Percentiles rank a stretch among this genome's conserved stretches.
Evolutionary conservation across 192 early-diverging fungal genomes (phyloP).

Genomic region (Podila verticillata): DNA sequence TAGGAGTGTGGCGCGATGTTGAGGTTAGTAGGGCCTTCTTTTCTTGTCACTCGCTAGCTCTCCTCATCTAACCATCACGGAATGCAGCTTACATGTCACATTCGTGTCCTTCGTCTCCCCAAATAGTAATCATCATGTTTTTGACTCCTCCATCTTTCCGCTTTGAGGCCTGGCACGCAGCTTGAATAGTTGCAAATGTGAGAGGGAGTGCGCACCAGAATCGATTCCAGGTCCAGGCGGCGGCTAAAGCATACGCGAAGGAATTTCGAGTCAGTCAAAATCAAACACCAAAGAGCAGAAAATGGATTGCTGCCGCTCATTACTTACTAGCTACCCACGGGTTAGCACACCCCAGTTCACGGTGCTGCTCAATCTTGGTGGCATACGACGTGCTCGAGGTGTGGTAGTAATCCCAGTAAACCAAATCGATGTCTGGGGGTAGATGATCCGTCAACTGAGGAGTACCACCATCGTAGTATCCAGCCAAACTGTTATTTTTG

Average conservation of each 20-base stretch:
- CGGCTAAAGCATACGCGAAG: slow-evolving; percentile 29
- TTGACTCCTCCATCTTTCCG: slow-evolving; percentile 60
- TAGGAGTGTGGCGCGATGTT: too few species aligned
- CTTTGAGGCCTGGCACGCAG: slow-evolving; percentile 77
- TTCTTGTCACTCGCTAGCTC: too few species aligned
- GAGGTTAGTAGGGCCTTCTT: too few species aligned
- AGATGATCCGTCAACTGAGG: slow-evolving; percentile 67
- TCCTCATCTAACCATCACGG: too few species aligned
- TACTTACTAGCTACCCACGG: slow-evolving; percentile 85
- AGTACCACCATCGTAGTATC: slow-evolving; percentile 81
- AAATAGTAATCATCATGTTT: slow-evolving; percentile 86
- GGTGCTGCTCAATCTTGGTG: slow-evolving; percentile 83
- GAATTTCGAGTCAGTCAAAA: neutral
- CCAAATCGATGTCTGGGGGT: slow-evolving; percentile 72
- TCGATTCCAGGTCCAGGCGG: slow-evolving; percentile 87
- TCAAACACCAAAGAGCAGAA: neutral
- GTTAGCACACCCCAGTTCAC: slow-evolving; percentile 76
- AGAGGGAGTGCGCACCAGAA: slow-evolving; percentile 86
- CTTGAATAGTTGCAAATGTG: slow-evolving; percentile 78
- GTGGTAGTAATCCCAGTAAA: slow-evolving; percentile 94
- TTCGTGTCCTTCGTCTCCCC: slow-evolving; percentile 95
- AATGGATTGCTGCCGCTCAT: neutral
- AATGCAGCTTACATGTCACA: slow-evolving; percentile 71
- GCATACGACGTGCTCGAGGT: slow-evolving; percentile 74
- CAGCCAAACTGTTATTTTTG: slow-evolving; percentile 82